These are phyloP conservation scores for Marchantia paleacea DNA, from an alignment of 225 moss, liverwort and hornwort genomes.

Conservation along the genomic window DNA sequence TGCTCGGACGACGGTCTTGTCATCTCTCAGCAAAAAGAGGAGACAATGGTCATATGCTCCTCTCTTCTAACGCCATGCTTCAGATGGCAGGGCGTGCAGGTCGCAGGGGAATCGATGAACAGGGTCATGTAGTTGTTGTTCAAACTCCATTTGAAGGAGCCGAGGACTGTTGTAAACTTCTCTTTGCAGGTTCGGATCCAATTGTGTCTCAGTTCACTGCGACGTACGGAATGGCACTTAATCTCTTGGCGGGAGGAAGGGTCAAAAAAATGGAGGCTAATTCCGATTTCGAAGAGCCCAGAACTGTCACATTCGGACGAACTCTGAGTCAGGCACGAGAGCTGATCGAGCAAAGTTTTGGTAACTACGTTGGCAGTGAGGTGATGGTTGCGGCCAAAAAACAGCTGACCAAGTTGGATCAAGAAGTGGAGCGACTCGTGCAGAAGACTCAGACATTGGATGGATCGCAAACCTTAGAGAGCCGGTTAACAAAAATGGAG, in stretches of 20 bases:
- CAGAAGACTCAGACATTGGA: constrained; percentile 49
- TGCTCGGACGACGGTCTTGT: constrained; percentile 88
- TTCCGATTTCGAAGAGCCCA: constrained; percentile 39
- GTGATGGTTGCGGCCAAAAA: constrained; percentile 84
- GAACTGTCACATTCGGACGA: constrained; percentile 56
- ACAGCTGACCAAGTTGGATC: constrained; percentile 63
- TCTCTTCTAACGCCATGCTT: constrained; percentile 94
- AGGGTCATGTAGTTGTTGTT: constrained; percentile 84
- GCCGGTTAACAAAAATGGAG: constrained; percentile 65
- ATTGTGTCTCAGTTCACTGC: constrained; percentile 97
- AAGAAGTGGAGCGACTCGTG: constrained; percentile 57
- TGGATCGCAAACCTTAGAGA: constrained; percentile 48
- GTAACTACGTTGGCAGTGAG: constrained; percentile 96
- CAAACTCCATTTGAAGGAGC: constrained; percentile 98
- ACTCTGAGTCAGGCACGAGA: constrained; percentile 80
- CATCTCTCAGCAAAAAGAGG: constrained; percentile 94
- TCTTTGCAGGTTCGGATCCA: constrained; percentile 87
- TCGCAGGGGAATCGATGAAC: constrained; percentile 88
- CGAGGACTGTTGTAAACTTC: constrained; percentile 86
- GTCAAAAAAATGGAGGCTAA: constrained; percentile 48
- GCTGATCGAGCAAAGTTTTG: constrained; percentile 95
- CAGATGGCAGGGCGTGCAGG: constrained; percentile 99
- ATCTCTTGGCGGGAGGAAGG: constrained; percentile 90
- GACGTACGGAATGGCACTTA: constrained; percentile 97
- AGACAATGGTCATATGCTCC: constrained; percentile 71